Conservation (phyloP, 495 filamentous ascomycete species). For the Staphylotrichum longicolle region DNA sequence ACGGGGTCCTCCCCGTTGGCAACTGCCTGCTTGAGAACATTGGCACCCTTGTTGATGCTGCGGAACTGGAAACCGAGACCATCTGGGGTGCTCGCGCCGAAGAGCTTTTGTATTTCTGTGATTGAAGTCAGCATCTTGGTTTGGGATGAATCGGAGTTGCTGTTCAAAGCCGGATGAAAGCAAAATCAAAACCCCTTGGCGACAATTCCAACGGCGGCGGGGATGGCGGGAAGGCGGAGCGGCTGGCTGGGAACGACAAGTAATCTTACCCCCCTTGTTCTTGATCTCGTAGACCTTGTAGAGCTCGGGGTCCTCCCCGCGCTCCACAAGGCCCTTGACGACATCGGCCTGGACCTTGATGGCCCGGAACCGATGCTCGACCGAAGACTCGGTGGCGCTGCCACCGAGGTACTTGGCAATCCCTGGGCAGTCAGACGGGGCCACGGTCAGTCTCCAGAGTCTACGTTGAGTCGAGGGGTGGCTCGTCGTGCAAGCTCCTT, state of each 20-base stretch:
- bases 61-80: constrained; percentile 51
- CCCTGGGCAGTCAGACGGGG: constrained; percentile 25
- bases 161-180: constrained; percentile 2
- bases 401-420: constrained; percentile 36
- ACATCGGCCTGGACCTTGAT: constrained; percentile 37
- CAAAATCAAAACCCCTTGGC: neutral
- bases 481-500: neutral
- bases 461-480: too few relatives aligned
- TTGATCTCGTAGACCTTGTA: neutral
- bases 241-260: constrained; percentile 1
- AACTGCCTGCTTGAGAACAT: constrained; percentile 38
- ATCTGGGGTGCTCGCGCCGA: constrained; percentile 42
- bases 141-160: neutral
- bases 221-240: neutral
- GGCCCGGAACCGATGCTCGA: constrained; percentile 48
- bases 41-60: constrained; percentile 41
- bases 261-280: constrained; percentile 20
- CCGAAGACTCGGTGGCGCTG: constrained; percentile 34
- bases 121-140: constrained; percentile 2
- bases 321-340: constrained; percentile 52
- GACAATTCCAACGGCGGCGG: neutral
- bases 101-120: constrained; percentile 45
- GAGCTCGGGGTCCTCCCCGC: constrained; percentile 32
- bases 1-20: constrained; percentile 32
- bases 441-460: constrained; percentile 16